Conservation (phyloP, 805 yeast species). For the Pichia rugopelliculosa region DNA sequence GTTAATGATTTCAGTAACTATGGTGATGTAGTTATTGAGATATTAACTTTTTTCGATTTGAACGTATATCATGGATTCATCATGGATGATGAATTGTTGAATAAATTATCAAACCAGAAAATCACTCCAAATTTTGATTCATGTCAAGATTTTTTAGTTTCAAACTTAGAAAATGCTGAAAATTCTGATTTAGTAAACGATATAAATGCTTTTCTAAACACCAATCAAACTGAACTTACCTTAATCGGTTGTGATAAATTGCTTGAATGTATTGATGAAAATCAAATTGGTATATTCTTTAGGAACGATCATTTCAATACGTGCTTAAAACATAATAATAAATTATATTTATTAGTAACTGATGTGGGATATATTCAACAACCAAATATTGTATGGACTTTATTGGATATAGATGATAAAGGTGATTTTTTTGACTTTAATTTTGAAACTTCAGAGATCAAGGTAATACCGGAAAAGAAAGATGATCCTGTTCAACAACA, state of each 20-base stretch:
- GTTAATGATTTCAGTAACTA: constrained; percentile 19
- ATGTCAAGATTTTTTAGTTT: constrained; percentile 25
- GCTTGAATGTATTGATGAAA: constrained; percentile 33
- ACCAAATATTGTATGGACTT: constrained; percentile 72
- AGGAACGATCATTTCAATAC: constrained; percentile 88
- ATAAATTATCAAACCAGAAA: neutral
- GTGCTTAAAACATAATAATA: constrained; percentile 33
- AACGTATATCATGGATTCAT: constrained; percentile 72
- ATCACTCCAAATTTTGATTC: constrained; percentile 19
- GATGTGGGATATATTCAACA: constrained; percentile 54
- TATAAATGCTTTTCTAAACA: constrained; percentile 38
- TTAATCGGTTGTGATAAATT: constrained; percentile 45
- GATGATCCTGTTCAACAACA: neutral
- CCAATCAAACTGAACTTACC: constrained; percentile 73
- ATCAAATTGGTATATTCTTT: constrained; percentile 64
- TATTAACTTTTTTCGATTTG: constrained; percentile 21
- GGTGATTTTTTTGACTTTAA: constrained; percentile 50
- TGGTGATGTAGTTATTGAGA: constrained; percentile 14
- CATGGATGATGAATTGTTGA: neutral
- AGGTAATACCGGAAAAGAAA: neutral
- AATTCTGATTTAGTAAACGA: constrained; percentile 2
- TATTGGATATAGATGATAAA: constrained; percentile 54
- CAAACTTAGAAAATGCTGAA: constrained; percentile 12
- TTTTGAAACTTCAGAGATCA: constrained; percentile 1
- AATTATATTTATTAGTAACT: constrained; percentile 60